These are phyloP conservation scores for Colletotrichum scovillei DNA, from an alignment of 2,329 filamentous ascomycete species.

Conservation along the genomic window DNA sequence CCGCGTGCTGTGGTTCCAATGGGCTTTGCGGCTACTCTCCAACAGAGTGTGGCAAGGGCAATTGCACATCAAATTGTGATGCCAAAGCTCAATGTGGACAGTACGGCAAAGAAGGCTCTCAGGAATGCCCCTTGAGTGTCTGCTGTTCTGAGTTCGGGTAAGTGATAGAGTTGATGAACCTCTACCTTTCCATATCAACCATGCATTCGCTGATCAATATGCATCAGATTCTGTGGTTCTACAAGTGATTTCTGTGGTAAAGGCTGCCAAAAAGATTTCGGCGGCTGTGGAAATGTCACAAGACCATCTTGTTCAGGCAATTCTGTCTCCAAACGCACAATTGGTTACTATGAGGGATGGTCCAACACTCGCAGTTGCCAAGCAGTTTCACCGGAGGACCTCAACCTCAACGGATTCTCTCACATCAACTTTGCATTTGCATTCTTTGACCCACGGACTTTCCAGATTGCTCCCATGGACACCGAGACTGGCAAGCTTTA, in stretches of 20 bases:
- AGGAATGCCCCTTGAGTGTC: slow-evolving; percentile 44
- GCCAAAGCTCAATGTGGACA: slow-evolving; percentile 50
- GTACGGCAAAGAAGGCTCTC: slow-evolving; percentile 36
- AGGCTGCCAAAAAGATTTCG: slow-evolving; percentile 4
- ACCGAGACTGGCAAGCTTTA: slow-evolving; percentile 36
- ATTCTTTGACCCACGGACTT: slow-evolving; percentile 49
- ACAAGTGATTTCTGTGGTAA: slow-evolving; percentile 12
- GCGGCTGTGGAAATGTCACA: background rate
- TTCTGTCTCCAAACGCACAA: slow-evolving; percentile 26
- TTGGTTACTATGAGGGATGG: slow-evolving; percentile 47
- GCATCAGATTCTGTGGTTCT: slow-evolving; percentile 36
- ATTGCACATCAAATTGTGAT: slow-evolving; percentile 47
- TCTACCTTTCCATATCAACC: background rate
- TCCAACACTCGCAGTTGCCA: slow-evolving; percentile 37
- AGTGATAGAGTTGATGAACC: background rate
- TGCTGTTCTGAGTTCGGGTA: slow-evolving; percentile 46
- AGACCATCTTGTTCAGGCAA: background rate
- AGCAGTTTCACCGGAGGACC: slow-evolving; percentile 26
- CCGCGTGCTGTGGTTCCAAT: slow-evolving; percentile 38
- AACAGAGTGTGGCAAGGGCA: background rate
- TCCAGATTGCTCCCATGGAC: slow-evolving; percentile 40
- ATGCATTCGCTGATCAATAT: slow-evolving; percentile 19
- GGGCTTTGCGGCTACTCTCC: background rate
- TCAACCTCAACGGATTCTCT: slow-evolving; percentile 32
- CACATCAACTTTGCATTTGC: slow-evolving; percentile 53